Conservation (phyloP, 176 grass and related monocot species). For the Paspalum vaginatum region DNA sequence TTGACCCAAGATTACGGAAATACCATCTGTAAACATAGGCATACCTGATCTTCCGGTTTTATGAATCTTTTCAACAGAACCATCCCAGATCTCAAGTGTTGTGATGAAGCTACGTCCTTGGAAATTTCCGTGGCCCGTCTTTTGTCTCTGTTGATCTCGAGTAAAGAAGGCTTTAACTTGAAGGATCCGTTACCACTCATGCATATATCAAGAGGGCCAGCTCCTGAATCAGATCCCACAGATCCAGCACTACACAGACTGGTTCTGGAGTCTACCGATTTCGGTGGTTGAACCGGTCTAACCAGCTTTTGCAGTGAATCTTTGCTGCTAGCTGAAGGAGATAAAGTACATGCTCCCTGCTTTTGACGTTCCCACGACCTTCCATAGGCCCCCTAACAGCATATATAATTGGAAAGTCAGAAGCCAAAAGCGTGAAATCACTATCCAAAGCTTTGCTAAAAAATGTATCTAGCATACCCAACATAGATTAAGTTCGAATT, state of each 20-base stretch:
- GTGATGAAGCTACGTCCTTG: background rate
- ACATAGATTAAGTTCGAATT: background rate
- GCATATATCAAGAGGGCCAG: conserved; percentile 52
- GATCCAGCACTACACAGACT: conserved; percentile 12
- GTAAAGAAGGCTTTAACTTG: conserved; percentile 15
- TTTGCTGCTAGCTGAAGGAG: conserved; percentile 11
- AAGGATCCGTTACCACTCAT: background rate
- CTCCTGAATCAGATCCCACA: conserved; percentile 28
- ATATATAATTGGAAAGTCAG: background rate
- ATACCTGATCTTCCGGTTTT: conserved; percentile 46
- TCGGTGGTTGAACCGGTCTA: background rate
- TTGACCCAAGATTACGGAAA: background rate
- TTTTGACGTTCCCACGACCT: conserved; percentile 7
- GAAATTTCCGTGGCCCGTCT: conserved; percentile 7
- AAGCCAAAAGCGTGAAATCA: background rate
- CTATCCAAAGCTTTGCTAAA: background rate
- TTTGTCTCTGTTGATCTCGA: conserved; percentile 43
- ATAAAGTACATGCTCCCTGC: background rate
- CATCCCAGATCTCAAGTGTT: conserved; percentile 53
- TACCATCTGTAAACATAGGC: background rate
- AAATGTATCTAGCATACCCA: background rate
- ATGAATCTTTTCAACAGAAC: conserved; percentile 59
- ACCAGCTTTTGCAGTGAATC: background rate
- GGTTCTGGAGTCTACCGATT: conserved; percentile 11
- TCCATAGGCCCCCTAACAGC: background rate